These are phyloP conservation scores for Trichoderma citrinoviride DNA, from an alignment of 2,329 filamentous ascomycete species.

Conservation along the genomic window DNA sequence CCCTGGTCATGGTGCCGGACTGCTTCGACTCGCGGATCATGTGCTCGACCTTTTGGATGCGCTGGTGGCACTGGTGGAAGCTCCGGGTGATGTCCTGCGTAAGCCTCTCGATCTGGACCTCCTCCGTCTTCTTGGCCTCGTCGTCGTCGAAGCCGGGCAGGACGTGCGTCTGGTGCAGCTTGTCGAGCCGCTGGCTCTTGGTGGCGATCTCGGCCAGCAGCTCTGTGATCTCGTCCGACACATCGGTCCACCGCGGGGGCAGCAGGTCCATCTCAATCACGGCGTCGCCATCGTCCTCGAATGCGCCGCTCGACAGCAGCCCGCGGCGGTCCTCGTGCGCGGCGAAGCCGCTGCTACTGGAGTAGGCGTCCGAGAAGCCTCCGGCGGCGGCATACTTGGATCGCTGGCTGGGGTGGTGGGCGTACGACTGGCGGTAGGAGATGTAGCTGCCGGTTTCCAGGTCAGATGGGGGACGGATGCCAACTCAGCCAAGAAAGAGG, in stretches of 20 bases:
- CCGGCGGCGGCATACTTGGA: slow-evolving; percentile 60
- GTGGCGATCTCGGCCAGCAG: slow-evolving; percentile 74
- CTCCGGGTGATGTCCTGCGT: slow-evolving; percentile 86
- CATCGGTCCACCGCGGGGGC: slow-evolving; percentile 91
- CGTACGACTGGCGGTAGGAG: slow-evolving; percentile 97
- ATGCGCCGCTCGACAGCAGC: slow-evolving; percentile 76
- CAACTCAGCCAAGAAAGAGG: too few relatives aligned
- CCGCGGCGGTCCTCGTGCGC: slow-evolving; percentile 62
- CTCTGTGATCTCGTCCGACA: slow-evolving; percentile 90
- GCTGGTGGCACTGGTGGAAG: slow-evolving; percentile 86
- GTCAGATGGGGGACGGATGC: neutral
- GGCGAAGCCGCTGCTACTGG: slow-evolving; percentile 44
- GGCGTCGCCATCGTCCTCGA: slow-evolving; percentile 83
- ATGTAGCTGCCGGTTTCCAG: slow-evolving; percentile 66
- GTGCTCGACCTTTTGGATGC: slow-evolving; percentile 81
- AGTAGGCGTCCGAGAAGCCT: slow-evolving; percentile 59
- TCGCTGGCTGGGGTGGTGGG: slow-evolving; percentile 89
- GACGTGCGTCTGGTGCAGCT: slow-evolving; percentile 94
- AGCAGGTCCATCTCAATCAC: slow-evolving; percentile 98
- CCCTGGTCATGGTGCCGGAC: slow-evolving; percentile 68
- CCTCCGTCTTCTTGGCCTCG: slow-evolving; percentile 80
- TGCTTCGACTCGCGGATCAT: slow-evolving; percentile 81
- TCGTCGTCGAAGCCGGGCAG: slow-evolving; percentile 96
- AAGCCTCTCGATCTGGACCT: slow-evolving; percentile 82
- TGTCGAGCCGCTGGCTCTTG: slow-evolving; percentile 81